phyloP scores from a whole-genome alignment of 768 basidiomycete species.

The Serendipita sp. region DNA sequence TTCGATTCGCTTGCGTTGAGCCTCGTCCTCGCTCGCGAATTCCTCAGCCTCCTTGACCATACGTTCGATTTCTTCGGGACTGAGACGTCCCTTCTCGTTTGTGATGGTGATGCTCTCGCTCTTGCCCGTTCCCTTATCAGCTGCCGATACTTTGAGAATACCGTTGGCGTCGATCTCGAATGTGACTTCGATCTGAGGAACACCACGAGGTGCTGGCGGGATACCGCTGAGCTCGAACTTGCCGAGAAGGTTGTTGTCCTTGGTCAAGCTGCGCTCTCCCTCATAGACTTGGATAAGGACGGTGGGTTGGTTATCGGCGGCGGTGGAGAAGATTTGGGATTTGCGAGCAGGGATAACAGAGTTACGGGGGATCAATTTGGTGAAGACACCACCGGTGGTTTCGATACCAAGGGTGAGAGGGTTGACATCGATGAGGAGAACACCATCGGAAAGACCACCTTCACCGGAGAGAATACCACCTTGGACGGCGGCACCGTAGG shows the following conservation, averaged over 20 bases:
- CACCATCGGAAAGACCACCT: constrained; percentile 74
- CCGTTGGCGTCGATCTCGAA: constrained; percentile 94
- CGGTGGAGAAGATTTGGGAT: constrained; percentile 81
- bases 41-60: constrained; percentile 93
- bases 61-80: constrained; percentile 81
- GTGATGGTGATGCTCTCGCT: constrained; percentile 84
- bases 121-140: constrained; percentile 94
- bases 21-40: constrained; percentile 65
- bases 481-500: constrained; percentile 97
- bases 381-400: constrained; percentile 96
- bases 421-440: constrained; percentile 83
- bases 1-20: constrained; percentile 69
- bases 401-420: constrained; percentile 98
- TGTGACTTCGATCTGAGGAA: constrained; percentile 92
- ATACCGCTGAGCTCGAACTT: constrained; percentile 90
- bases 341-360: constrained; percentile 97
- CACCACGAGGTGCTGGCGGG: constrained; percentile 89
- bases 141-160: constrained; percentile 86
- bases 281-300: constrained; percentile 96
- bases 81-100: constrained; percentile 88
- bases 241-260: constrained; percentile 97
- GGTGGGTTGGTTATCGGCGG: constrained; percentile 81
- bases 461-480: constrained; percentile 96
- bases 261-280: constrained; percentile 92
- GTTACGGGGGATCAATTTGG: constrained; percentile 93